Evolutionary conservation across 768 basidiomycete genomes (phyloP).

Genomic region (Podaxis rugospora): DNA sequence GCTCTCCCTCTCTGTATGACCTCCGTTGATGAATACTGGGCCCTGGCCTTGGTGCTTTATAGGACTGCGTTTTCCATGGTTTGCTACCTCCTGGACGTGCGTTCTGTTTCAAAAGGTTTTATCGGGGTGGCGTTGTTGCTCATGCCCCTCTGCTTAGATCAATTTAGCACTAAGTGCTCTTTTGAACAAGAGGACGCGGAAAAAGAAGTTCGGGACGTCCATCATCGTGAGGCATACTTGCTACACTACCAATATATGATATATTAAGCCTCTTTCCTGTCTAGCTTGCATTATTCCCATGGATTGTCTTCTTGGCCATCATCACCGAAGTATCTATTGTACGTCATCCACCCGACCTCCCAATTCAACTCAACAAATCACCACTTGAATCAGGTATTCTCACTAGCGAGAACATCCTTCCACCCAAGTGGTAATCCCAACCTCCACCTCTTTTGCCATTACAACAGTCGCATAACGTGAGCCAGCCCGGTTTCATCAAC

Average conservation of each 20-base stretch:
- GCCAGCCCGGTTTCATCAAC: background rate
- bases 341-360: background rate
- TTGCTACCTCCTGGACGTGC: slow-evolving; percentile 6
- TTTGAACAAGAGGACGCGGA: background rate
- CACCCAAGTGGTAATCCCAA: background rate
- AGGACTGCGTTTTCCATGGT: slow-evolving; percentile 6
- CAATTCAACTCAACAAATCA: background rate
- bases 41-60: background rate
- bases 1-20: background rate
- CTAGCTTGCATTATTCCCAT: background rate
- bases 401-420: too few relatives aligned
- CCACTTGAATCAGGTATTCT: background rate
- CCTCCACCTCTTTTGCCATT: slow-evolving; percentile 2
- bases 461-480: background rate
- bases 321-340: slow-evolving; percentile 5
- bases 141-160: background rate
- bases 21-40: background rate
- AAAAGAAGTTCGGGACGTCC: background rate
- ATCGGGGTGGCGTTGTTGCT: background rate
- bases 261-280: background rate
- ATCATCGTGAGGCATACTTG: background rate
- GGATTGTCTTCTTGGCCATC: slow-evolving; percentile 1
- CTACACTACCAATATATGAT: background rate
- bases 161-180: background rate
- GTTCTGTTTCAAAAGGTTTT: background rate